Percentiles rank a stretch among this genome's conserved stretches.
phyloP scores from a whole-genome alignment of 306 rosid species.

The Macrotyloma uniflorum region DNA sequence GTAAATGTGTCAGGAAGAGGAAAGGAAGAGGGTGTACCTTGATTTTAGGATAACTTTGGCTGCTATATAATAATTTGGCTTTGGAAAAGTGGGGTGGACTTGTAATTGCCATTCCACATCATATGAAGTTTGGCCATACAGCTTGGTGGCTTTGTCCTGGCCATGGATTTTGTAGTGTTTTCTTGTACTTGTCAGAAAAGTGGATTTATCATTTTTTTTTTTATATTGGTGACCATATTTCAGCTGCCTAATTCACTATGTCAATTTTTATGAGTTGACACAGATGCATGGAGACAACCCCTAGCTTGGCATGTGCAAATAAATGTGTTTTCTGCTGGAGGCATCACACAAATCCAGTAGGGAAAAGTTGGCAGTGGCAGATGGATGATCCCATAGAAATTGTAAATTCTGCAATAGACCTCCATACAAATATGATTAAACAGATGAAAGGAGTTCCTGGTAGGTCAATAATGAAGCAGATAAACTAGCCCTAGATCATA shows the following conservation, averaged over 20 bases:
- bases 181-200: neutral
- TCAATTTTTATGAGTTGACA: constrained; percentile 40
- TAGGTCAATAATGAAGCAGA: constrained; percentile 35
- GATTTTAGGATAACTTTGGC: constrained; percentile 23
- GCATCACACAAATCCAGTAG: constrained; percentile 98
- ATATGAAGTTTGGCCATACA: constrained; percentile 12
- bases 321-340: constrained; percentile 99
- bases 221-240: neutral
- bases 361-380: constrained; percentile 99
- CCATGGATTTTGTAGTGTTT: constrained; percentile 13
- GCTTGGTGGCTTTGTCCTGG: constrained; percentile 16
- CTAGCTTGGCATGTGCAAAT: constrained; percentile 98
- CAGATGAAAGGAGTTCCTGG: constrained; percentile 99
- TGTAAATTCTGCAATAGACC: constrained; percentile 82
- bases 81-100: neutral
- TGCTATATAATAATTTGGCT: neutral
- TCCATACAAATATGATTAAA: constrained; percentile 87
- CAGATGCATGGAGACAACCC: constrained; percentile 99
- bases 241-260: constrained; percentile 30
- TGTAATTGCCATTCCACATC: constrained; percentile 1
- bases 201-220: constrained; percentile 7
- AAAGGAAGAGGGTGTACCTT: constrained; percentile 1
- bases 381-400: constrained; percentile 93
- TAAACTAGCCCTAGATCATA: constrained; percentile 10
- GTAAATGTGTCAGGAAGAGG: neutral